Conservation (phyloP, 2,329 filamentous ascomycete species). For the Ophiognomonia clavigignenti-juglandacearum region DNA sequence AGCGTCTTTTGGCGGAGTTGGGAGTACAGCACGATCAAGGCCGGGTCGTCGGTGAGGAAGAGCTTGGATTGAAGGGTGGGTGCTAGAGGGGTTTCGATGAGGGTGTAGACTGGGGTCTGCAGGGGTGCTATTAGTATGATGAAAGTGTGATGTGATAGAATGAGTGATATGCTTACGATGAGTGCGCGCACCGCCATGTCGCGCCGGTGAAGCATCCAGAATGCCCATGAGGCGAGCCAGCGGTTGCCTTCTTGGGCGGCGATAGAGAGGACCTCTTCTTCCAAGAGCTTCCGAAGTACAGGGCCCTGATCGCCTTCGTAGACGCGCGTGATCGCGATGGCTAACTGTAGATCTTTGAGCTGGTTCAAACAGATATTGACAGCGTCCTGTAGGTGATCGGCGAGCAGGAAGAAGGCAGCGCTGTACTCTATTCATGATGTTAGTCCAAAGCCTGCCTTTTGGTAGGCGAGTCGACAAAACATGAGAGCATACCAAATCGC, state of each 20-base stretch:
- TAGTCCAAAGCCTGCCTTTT: constrained; percentile 16
- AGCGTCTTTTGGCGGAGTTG: constrained; percentile 77
- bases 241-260: constrained; percentile 80
- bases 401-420: constrained; percentile 91
- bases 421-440: constrained; percentile 71
- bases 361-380: constrained; percentile 83
- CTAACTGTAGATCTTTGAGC: constrained; percentile 82
- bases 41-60: constrained; percentile 87
- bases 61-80: constrained; percentile 69
- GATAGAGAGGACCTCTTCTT: constrained; percentile 71
- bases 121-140: neutral
- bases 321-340: constrained; percentile 79
- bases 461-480: too few species aligned
- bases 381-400: constrained; percentile 78
- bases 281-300: constrained; percentile 67
- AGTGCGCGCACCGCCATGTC: constrained; percentile 82
- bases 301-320: constrained; percentile 82
- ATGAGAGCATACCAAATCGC: constrained; percentile 76
- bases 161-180: constrained; percentile 53
- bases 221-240: constrained; percentile 94
- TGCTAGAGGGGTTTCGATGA: constrained; percentile 64
- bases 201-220: constrained; percentile 79
- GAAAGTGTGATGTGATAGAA: neutral
- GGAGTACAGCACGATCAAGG: constrained; percentile 79
- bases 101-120: constrained; percentile 70